Base-by-base conservation (phyloP, 768 basidiomycete species). In the Lactifluus piperatus region DNA sequence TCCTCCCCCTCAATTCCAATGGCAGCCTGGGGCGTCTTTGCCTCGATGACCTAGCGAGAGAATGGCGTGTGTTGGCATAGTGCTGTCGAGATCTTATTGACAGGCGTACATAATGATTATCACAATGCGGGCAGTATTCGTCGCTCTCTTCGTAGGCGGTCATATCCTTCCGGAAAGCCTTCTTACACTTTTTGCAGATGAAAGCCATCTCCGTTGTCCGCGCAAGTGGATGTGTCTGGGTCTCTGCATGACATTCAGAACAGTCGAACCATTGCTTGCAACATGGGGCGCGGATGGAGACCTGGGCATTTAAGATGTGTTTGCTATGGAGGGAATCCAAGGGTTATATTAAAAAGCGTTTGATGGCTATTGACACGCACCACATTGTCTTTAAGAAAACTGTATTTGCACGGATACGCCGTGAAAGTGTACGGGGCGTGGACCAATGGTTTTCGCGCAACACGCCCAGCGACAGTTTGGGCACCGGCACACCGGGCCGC, bases 221-320 rank as follows among this genome's bases (percentile, higher is more conserved):
- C 7, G 73, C 70, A 30, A 99, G 76, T 2, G 62, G 66, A 66
- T 99, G 95, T 54, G 81, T 82, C 69, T 91, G 81, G 1, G 77
- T 69, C 66, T 97, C 95, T 0, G 83, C 90, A 69, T 99, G 95
- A 70, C 97, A 99, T 74, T 97, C 86, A 2, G 94, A 76, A 68
- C 95, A 98, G 76, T 99, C 97, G 69, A 83, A 98, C 94, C 95
- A 99, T 67, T 85, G 87, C 71, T 91, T 89, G 82, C 97, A 98
- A 74, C 97, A 98, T 4, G 94, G 94, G 5, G 95, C 92, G 27
- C 95, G 87, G 65, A 99, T 91, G 37, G 94, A 81, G 24, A 97
- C 97, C 74, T 98, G 95, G 0, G 91, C 91, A 73, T 99, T 99
- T 51, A 99, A 75, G 62, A 99, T 81, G 69, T 98, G 97, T 79